phyloP scores from a whole-genome alignment of 2,329 filamentous ascomycete species.

The Phaeosphaeriaceae sp. region DNA sequence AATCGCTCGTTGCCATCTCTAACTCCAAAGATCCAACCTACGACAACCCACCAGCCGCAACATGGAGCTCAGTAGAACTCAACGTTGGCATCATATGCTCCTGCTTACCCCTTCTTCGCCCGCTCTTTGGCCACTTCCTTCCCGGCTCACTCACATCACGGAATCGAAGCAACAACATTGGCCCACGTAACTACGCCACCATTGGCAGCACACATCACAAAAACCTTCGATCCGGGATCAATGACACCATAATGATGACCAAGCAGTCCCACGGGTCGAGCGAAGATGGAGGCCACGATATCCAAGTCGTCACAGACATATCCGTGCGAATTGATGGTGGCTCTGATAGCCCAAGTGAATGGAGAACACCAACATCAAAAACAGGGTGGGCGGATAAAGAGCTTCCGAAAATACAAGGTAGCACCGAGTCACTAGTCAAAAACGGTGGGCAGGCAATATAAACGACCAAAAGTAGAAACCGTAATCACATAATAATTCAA shows the following conservation, averaged over 20 bases:
- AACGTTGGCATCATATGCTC: slow-evolving; percentile 45
- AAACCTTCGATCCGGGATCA: slow-evolving; percentile 1
- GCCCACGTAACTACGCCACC: slow-evolving; percentile 13
- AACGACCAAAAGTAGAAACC: neutral
- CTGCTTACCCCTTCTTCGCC: slow-evolving; percentile 38
- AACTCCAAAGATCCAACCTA: slow-evolving; percentile 38
- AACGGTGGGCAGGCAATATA: slow-evolving; percentile 1
- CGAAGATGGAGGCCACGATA: slow-evolving; percentile 21
- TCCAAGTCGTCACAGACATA: slow-evolving; percentile 34
- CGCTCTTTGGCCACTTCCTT: slow-evolving; percentile 31
- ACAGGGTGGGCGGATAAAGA: slow-evolving; percentile 3
- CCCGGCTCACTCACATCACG: slow-evolving; percentile 30
- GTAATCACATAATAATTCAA: too few species aligned
- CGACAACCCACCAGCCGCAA: slow-evolving; percentile 41
- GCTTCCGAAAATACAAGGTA: slow-evolving; percentile 4
- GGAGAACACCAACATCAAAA: slow-evolving; percentile 10
- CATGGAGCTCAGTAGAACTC: slow-evolving; percentile 38
- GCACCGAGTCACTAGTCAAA: slow-evolving; percentile 21
- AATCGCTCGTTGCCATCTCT: slow-evolving; percentile 40
- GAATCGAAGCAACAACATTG: slow-evolving; percentile 13
- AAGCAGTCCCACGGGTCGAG: slow-evolving; percentile 10
- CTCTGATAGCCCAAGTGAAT: slow-evolving; percentile 5
- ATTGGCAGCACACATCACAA: slow-evolving; percentile 18
- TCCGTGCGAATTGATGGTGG: slow-evolving; percentile 25
- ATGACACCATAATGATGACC: slow-evolving; percentile 12